Base-by-base conservation (phyloP, 2,329 filamentous ascomycete species). In the Sarocladium strictum region DNA sequence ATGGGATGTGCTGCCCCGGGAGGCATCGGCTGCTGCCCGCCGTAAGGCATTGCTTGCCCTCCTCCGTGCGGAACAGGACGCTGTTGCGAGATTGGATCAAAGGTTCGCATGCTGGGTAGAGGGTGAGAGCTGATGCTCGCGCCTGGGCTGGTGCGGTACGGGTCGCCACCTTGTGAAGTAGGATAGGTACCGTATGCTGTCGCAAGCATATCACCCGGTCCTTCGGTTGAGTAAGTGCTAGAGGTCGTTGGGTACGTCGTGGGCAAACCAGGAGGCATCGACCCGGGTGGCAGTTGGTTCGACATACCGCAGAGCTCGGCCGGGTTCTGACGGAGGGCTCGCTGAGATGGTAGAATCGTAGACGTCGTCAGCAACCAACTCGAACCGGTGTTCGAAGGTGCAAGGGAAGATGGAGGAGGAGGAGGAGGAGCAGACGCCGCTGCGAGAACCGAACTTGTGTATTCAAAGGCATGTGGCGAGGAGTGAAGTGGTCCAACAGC, bases 61-160 rank as follows among this genome's bases (percentile, higher is more conserved):
- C 29, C 45, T 24, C 45, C 43, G 11, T 24, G 45, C 35, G 41
- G 50, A 51, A 35, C 19, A 68, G 64, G 59, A 67, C 66, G 55
- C 51, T 62, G 60, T 43, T 68, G 67, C 23, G 63, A 58, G 53
- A 68, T 63, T 40, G 64, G 58, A 55, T 73, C 71, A 55, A 73
- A 69, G 9, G 69, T 72, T 32, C 71, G 67, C 70, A 73, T 73
- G 58, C 71, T 73, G 10, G 71, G 71, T 19, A 73, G 60, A 41
- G 69, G 64, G 64, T 40, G 32, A 29, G 64, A 55, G 51, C 61
- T 65, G 55, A 62, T 63, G 40, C 61, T 60, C 26, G 65, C 61
- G 7, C 21, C 32, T 14, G 66, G 58, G 56, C 59, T 64, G 10
- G 61, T 58, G 55, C 67, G 63, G 45, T 68, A 69, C 53, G 60